phyloP scores from a whole-genome alignment of 1,139 yeast genomes.

The Taiozyma sp. region DNA sequence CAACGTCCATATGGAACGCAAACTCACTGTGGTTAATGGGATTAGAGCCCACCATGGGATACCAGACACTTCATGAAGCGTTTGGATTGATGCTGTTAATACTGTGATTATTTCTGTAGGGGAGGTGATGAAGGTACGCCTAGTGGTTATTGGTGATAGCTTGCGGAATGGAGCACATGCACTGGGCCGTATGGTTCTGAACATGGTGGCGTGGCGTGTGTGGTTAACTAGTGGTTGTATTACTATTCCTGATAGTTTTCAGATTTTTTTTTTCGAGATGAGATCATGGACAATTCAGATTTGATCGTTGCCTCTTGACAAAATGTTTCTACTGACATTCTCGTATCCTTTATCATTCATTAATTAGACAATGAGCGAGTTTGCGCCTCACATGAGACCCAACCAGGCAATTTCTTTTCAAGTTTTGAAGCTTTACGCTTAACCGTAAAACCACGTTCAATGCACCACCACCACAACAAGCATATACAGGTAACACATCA shows the following conservation, averaged over 20 bases:
- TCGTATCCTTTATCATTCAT: background rate
- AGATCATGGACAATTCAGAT: background rate
- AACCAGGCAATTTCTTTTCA: background rate
- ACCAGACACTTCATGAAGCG: slow-evolving; percentile 50
- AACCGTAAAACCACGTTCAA: background rate
- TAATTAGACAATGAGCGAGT: background rate
- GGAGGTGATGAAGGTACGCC: slow-evolving; percentile 11
- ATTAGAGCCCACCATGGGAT: slow-evolving; percentile 83
- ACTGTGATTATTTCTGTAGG: slow-evolving; percentile 18
- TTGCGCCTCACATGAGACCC: background rate
- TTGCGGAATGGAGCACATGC: background rate
- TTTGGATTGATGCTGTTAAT: slow-evolving; percentile 40
- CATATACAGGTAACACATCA: background rate
- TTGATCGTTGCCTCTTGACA: no score
- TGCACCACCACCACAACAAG: background rate
- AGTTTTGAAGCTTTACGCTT: background rate
- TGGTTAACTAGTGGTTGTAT: background rate
- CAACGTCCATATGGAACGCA: slow-evolving; percentile 64
- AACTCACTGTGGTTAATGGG: slow-evolving; percentile 64
- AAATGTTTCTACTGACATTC: no score
- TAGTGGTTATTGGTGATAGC: background rate
- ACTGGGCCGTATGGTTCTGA: background rate
- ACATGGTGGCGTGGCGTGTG: background rate
- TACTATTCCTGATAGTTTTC: background rate
- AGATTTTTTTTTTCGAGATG: background rate